Evolutionary conservation across 2,329 filamentous ascomycete genomes (phyloP).

Genomic region (Sarocladium kiliense): DNA sequence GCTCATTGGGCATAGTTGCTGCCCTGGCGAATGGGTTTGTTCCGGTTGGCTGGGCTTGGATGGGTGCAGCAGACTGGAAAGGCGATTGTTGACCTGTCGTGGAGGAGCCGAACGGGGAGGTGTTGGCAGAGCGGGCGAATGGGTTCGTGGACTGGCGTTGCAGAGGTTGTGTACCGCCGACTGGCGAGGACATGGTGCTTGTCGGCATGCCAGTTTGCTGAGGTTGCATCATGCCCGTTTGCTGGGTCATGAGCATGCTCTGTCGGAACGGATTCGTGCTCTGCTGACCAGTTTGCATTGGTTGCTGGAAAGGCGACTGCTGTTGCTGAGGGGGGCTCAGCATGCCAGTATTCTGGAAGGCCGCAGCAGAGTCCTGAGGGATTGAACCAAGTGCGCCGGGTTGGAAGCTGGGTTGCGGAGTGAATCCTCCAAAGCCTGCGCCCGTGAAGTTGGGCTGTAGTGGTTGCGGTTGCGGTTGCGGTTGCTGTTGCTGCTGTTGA

Average conservation of each 20-base stretch:
- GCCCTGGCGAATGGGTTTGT: conserved; percentile 56
- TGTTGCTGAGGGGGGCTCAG: conserved; percentile 14
- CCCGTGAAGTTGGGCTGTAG: conserved; percentile 54
- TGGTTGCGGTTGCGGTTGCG: conserved; percentile 31
- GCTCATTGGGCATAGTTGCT: conserved; percentile 25
- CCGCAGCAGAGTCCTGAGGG: conserved; percentile 50
- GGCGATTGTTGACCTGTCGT: conserved; percentile 30
- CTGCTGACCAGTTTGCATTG: conserved; percentile 44
- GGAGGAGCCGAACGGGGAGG: conserved; percentile 22
- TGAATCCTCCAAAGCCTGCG: conserved; percentile 79
- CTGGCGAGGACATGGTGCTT: conserved; percentile 27
- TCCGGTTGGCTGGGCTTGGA: conserved; percentile 47
- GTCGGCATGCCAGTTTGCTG: conserved; percentile 18
- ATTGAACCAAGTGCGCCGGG: conserved; percentile 49
- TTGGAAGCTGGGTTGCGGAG: conserved; percentile 57
- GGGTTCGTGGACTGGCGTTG: conserved; percentile 75
- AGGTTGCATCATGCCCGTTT: conserved; percentile 42
- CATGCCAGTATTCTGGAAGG: conserved; percentile 36
- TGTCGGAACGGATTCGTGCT: conserved; percentile 91
- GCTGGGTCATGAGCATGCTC: conserved; percentile 68
- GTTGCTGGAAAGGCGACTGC: conserved; percentile 27
- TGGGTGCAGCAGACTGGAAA: conserved; percentile 36
- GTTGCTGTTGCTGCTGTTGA: conserved; percentile 32
- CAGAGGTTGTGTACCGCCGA: conserved; percentile 35
- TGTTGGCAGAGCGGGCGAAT: conserved; percentile 64